A percentile compares a stretch with the other conserved stretches of the same genome.
Evolutionary conservation across 2,329 filamentous ascomycete genomes (phyloP).

Genomic region (Didymella segeticola): DNA sequence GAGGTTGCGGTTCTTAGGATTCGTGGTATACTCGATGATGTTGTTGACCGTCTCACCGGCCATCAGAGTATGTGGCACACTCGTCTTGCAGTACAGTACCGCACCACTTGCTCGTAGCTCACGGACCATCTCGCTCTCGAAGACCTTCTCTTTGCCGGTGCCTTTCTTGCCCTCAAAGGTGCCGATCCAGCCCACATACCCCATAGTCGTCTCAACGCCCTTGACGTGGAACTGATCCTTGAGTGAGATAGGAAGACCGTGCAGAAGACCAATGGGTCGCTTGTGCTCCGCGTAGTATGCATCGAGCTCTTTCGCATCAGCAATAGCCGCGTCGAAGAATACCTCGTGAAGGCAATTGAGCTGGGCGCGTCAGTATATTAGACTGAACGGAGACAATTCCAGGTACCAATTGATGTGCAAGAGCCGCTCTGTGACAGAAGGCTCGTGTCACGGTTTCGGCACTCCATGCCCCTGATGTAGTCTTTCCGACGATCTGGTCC

Average conservation of each 20-base stretch:
- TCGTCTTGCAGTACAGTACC: conserved; percentile 65
- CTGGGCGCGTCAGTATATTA: conserved; percentile 19
- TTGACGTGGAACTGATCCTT: conserved; percentile 60
- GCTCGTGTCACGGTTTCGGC: conserved; percentile 62
- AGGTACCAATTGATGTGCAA: conserved; percentile 58
- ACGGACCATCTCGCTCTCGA: conserved; percentile 66
- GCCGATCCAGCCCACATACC: conserved; percentile 69
- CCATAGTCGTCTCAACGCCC: conserved; percentile 60
- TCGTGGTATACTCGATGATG: conserved; percentile 64
- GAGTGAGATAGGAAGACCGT: conserved; percentile 56
- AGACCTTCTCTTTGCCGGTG: conserved; percentile 59
- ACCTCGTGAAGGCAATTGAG: conserved; percentile 55
- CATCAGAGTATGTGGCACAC: conserved; percentile 66
- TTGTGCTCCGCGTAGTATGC: conserved; percentile 44
- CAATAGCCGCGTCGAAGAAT: conserved; percentile 56
- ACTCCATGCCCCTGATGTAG: conserved; percentile 62
- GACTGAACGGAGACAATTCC: neutral
- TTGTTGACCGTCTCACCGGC: conserved; percentile 66
- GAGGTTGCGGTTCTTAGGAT: conserved; percentile 63
- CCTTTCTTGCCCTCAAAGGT: conserved; percentile 65
- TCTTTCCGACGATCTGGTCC: conserved; percentile 62
- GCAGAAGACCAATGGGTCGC: conserved; percentile 52
- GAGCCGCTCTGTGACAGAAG: conserved; percentile 63
- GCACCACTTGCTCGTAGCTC: conserved; percentile 63
- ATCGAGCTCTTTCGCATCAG: conserved; percentile 52